Evolutionary conservation across 352 stramenopile species (phyloP), one percentile per base, ranked within the genome.

Genomic region (Pythium apleroticum): DNA sequence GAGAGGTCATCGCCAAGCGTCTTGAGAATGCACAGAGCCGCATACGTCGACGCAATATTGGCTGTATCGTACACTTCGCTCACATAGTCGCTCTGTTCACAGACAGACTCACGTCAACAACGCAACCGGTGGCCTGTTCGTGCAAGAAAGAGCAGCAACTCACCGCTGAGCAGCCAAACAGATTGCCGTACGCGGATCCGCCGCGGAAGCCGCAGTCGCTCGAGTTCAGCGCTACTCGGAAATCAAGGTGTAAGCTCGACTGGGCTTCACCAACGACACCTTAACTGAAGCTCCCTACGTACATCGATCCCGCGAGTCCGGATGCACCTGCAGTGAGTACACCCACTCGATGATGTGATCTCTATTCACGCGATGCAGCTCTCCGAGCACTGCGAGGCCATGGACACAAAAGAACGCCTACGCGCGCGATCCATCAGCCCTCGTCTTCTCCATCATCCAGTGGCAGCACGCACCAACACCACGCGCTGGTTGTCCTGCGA

Each of bases 11-110:
- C 89, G 15, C 89, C 89, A 2, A 97, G 81, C 20, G 89, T 96
- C 59, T 77, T 75, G 0, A 97, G 76, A 57, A 96, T 94, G 49
- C 84, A 88, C 10, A 97, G 77, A 17, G 88, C 80, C 2, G 86
- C 81, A 48, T 93, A 97, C 1, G 89, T 96, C 19, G 86, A 89
- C 53, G 89, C 86, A 39, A 97, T 89, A 72, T 92, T 95, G 57
- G 80, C 80, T 24, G 82, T 88, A 70, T 96, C 86, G 75, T 93
- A 96, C 58, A 71, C 65, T 30, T 80, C 75, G 52, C 88, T 91
- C 57, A 81, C 64, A 39, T 92, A 92, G 20, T 89, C 69, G 12
- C 27, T 64, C 77, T 86, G 22, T 10, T 22, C 12, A 30, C 58
- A 43, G 20, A 52, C n/a, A 28, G 46, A 45, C 22, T 28, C 11